These are phyloP conservation scores for Tetrapisispora namnaoensis DNA, from an alignment of 805 yeast species.

Conservation along the genomic window DNA sequence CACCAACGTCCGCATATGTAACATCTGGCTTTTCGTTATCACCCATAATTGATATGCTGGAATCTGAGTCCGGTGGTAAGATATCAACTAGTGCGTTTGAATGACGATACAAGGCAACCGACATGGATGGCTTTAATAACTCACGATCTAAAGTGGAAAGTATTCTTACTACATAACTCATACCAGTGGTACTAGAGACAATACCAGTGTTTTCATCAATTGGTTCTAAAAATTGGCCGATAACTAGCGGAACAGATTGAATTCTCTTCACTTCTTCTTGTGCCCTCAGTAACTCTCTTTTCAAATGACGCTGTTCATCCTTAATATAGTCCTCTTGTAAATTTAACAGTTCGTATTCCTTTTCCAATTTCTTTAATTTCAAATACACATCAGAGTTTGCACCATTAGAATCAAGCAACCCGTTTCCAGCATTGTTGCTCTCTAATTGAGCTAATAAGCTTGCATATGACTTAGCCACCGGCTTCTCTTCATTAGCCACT, in stretches of 20 bases:
- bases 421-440: constrained; percentile 10
- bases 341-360: constrained; percentile 72
- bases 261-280: constrained; percentile 98
- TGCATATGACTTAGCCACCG: constrained; percentile 25
- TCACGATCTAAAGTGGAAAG: constrained; percentile 92
- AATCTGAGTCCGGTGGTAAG: constrained; percentile 97
- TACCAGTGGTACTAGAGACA: constrained; percentile 95
- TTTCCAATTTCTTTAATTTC: constrained; percentile 78
- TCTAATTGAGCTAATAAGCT: constrained; percentile 25
- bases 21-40: constrained; percentile 89
- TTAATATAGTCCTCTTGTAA: constrained; percentile 95
- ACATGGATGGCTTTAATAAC: constrained; percentile 83
- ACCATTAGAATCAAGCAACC: constrained; percentile 7
- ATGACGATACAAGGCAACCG: constrained; percentile 96
- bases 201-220: constrained; percentile 95
- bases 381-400: constrained; percentile 61
- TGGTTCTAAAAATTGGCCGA: constrained; percentile 96
- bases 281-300: constrained; percentile 88
- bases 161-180: constrained; percentile 92
- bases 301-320: constrained; percentile 94
- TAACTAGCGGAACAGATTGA: constrained; percentile 94
- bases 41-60: constrained; percentile 88
- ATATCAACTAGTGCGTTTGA: constrained; percentile 96
- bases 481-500: constrained; percentile 26
- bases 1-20: constrained; percentile 96